Evolutionary conservation across 1,284 basidiomycete species (phyloP).

Genomic region (Hymenochaete sp.): DNA sequence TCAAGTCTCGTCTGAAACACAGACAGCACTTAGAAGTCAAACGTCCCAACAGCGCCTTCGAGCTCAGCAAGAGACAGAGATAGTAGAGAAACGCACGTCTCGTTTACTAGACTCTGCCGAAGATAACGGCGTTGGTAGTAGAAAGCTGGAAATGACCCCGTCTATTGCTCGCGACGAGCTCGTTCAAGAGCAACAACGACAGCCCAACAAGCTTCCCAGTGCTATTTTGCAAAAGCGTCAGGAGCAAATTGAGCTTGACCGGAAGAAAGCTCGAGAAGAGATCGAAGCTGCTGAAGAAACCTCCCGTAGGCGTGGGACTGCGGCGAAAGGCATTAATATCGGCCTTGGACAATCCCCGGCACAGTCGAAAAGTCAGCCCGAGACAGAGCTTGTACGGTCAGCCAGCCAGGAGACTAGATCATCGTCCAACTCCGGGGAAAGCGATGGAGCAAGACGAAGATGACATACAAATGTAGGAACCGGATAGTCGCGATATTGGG

Average conservation of each 20-base stretch:
- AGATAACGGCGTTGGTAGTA: too few relatives aligned
- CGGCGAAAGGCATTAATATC: slow-evolving; percentile 26
- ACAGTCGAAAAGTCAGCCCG: slow-evolving; percentile 4
- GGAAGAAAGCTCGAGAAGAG: slow-evolving; percentile 53
- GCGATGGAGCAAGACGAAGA: too few relatives aligned
- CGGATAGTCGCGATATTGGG: slow-evolving; percentile 23
- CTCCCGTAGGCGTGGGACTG: slow-evolving; percentile 41
- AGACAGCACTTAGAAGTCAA: slow-evolving; percentile 29
- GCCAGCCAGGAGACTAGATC: slow-evolving; percentile 19
- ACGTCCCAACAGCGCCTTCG: slow-evolving; percentile 33
- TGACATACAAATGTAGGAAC: too few relatives aligned
- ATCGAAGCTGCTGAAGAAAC: slow-evolving; percentile 48
- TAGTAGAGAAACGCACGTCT: too few relatives aligned
- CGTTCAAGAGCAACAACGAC: neutral
- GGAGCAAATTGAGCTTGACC: slow-evolving; percentile 51
- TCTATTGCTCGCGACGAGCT: slow-evolving; percentile 61
- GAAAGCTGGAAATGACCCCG: slow-evolving; percentile 70
- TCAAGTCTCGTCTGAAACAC: too few relatives aligned
- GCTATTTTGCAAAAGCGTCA: slow-evolving; percentile 43
- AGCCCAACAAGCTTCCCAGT: slow-evolving; percentile 37
- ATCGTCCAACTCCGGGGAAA: slow-evolving; percentile 16
- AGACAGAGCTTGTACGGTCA: slow-evolving; percentile 16
- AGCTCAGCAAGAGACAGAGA: slow-evolving; percentile 16
- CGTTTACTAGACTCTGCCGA: too few relatives aligned
- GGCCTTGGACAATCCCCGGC: slow-evolving; percentile 14